Percentiles rank a stretch among this genome's conserved stretches.
phyloP scores from a whole-genome alignment of 2,329 filamentous ascomycete species.

The Fusarium algeriense region DNA sequence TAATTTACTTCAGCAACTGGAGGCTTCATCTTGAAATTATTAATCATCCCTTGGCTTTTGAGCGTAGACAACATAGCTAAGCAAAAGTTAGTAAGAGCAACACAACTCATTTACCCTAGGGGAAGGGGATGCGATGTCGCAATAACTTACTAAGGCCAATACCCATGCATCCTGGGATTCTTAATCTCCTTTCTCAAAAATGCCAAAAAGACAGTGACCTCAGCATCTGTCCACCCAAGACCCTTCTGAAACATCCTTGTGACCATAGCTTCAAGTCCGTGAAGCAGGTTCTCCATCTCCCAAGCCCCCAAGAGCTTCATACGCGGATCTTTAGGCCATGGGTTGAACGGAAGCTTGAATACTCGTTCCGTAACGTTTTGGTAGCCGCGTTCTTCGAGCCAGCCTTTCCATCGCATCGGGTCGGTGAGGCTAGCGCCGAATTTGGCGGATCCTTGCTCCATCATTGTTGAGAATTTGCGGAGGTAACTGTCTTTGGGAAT shows the following conservation, averaged over 20 bases:
- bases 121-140: rapidly evolving
- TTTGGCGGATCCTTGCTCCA: conserved; percentile 46
- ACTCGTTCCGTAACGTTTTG: conserved; percentile 60
- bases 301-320: conserved; percentile 61
- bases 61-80: conserved; percentile 32
- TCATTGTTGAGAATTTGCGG: conserved; percentile 45
- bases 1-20: background rate
- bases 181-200: conserved; percentile 40
- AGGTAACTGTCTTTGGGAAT: conserved; percentile 41
- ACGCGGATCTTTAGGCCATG: conserved; percentile 63
- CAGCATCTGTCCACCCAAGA: conserved; percentile 40
- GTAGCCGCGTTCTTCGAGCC: conserved; percentile 64
- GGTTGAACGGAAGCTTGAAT: conserved; percentile 61
- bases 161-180: conserved; percentile 41
- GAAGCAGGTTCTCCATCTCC: conserved; percentile 44
- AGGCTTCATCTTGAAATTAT: rapidly evolving
- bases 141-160: conserved; percentile 42
- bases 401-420: conserved; percentile 46
- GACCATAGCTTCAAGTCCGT: conserved; percentile 47
- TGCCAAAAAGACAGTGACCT: conserved; percentile 40
- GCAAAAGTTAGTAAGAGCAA: background rate
- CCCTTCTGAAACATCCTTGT: conserved; percentile 51
- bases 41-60: conserved; percentile 10
- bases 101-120: rapidly evolving
- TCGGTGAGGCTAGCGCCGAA: conserved; percentile 48